These are phyloP conservation scores for Phytophthora cactorum DNA, from an alignment of 352 stramenopile species.

Conservation along the genomic window DNA sequence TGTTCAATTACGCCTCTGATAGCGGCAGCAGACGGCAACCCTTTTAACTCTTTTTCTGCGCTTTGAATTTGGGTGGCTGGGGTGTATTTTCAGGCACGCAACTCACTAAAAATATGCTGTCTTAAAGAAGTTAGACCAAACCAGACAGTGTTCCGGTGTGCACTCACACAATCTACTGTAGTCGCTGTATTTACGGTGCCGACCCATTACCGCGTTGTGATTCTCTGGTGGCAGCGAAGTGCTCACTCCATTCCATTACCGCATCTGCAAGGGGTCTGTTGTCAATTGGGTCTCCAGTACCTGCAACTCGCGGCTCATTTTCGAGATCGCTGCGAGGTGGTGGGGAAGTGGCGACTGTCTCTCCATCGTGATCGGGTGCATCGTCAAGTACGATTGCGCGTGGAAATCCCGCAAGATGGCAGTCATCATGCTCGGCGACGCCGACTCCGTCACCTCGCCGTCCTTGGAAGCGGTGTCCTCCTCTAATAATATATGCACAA, in stretches of 20 bases:
- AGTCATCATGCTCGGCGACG: constrained; percentile 35
- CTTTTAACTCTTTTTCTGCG: background rate
- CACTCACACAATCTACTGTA: constrained; percentile 19
- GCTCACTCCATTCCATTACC: constrained; percentile 27
- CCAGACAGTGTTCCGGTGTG: background rate
- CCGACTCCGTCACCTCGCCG: constrained; percentile 23
- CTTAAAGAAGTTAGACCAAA: constrained; percentile 1
- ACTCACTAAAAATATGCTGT: constrained; percentile 26
- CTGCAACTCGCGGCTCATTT: constrained; percentile 40
- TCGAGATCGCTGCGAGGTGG: constrained; percentile 56
- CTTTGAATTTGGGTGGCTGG: background rate
- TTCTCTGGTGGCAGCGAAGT: constrained; percentile 12
- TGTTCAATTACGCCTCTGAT: background rate
- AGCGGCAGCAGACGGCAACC: constrained; percentile 9
- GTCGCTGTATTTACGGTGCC: constrained; percentile 23
- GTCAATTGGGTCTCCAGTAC: constrained; percentile 38
- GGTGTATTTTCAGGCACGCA: constrained; percentile 17
- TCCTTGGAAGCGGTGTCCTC: constrained; percentile 33
- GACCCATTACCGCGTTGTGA: constrained; percentile 20
- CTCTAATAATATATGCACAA: constrained; percentile 42
- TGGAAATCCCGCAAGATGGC: constrained; percentile 65
- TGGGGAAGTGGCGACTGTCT: constrained; percentile 69
- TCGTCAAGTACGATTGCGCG: constrained; percentile 77
- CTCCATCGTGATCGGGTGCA: constrained; percentile 68
- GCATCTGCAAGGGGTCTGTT: constrained; percentile 46